phyloP scores from a whole-genome alignment of 345 rosid species.

The Gossypium herbaceum region DNA sequence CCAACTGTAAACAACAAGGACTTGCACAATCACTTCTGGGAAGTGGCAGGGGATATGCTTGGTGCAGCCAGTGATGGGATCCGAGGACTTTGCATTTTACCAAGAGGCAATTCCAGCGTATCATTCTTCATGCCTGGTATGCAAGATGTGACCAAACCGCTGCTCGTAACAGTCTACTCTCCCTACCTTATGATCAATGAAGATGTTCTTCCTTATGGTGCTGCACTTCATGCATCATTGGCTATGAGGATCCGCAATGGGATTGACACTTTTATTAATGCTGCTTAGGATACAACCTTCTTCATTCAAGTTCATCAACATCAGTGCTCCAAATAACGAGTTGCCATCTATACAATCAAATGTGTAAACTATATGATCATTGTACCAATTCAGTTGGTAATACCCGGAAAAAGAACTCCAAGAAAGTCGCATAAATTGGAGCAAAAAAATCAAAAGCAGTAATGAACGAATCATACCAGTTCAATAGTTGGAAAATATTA shows the following conservation, averaged over 20 bases:
- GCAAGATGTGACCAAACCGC: slow-evolving; percentile 41
- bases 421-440: not conserved
- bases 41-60: slow-evolving; percentile 59
- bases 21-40: slow-evolving; percentile 52
- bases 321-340: not conserved
- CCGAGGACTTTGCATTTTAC: slow-evolving; percentile 86
- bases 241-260: slow-evolving; percentile 23
- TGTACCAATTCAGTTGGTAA: not conserved
- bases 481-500: not conserved
- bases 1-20: slow-evolving; percentile 56
- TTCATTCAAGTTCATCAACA: not conserved
- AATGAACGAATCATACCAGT: not conserved
- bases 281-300: not conserved
- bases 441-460: not conserved
- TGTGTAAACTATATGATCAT: not conserved
- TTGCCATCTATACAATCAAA: not conserved
- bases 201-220: slow-evolving; percentile 73
- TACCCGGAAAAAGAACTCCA: not conserved
- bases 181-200: slow-evolving; percentile 66
- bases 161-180: slow-evolving; percentile 41
- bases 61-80: slow-evolving; percentile 82
- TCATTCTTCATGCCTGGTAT: slow-evolving; percentile 60
- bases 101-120: slow-evolving; percentile 71
- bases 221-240: slow-evolving; percentile 84
- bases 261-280: no score